Conservation (phyloP, 257 asterid genomes). For the Primulina tabacum region DNA sequence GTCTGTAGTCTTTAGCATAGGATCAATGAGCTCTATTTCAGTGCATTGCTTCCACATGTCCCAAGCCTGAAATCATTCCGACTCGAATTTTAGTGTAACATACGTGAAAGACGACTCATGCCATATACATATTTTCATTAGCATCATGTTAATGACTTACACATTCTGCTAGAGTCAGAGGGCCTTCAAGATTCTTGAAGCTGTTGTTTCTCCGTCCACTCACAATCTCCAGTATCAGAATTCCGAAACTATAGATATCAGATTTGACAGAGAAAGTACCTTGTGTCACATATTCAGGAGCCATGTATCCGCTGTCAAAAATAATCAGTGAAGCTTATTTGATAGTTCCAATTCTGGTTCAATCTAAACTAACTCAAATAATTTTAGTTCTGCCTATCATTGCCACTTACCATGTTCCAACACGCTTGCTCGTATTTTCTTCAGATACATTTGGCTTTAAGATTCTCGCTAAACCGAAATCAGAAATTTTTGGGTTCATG, state of each 20-base stretch:
- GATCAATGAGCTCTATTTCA: slow-evolving; percentile 22
- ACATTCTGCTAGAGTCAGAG: slow-evolving; percentile 37
- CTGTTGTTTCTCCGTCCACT: slow-evolving; percentile 38
- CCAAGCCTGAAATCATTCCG: no score
- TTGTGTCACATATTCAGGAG: slow-evolving; percentile 41
- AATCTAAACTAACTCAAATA: neutral
- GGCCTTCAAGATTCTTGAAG: slow-evolving; percentile 27
- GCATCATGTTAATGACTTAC: slow-evolving; percentile 23
- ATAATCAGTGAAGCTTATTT: neutral
- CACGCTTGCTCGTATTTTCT: slow-evolving; percentile 34
- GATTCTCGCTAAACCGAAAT: slow-evolving; percentile 46
- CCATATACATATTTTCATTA: no score
- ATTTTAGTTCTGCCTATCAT: neutral
- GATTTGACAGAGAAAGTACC: slow-evolving; percentile 47
- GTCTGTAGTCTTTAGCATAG: slow-evolving; percentile 15
- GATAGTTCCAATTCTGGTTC: neutral
- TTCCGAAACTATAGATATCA: slow-evolving; percentile 46
- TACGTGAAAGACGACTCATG: no score
- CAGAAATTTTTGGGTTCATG: slow-evolving; percentile 48
- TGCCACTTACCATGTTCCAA: slow-evolving; percentile 39
- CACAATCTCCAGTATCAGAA: slow-evolving; percentile 35
- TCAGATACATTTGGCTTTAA: slow-evolving; percentile 30
- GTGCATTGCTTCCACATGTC: no score
- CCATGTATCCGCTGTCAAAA: slow-evolving; percentile 41
- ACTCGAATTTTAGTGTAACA: neutral